These are phyloP conservation scores for Cercophora sp. DNA, from an alignment of 495 filamentous ascomycete species.

Conservation along the genomic window DNA sequence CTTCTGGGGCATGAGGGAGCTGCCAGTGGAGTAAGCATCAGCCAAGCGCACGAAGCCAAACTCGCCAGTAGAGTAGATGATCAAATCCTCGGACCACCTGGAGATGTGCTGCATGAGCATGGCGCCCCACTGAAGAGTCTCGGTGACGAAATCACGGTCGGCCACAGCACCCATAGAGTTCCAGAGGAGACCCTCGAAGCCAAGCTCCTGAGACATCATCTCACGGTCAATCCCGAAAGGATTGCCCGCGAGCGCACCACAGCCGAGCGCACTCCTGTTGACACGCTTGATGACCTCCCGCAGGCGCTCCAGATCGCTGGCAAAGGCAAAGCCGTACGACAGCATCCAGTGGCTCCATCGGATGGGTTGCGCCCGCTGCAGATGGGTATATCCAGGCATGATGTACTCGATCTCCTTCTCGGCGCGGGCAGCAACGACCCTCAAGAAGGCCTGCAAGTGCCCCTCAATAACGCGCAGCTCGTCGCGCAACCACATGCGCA, in stretches of 20 bases:
- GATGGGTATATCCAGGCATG: slow-evolving; percentile 80
- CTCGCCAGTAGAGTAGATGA: slow-evolving; percentile 79
- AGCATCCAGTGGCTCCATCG: slow-evolving; percentile 87
- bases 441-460: slow-evolving; percentile 65
- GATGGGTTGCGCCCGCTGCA: slow-evolving; percentile 88
- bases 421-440: slow-evolving; percentile 67
- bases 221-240: slow-evolving; percentile 87
- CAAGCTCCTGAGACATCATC: slow-evolving; percentile 81
- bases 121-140: slow-evolving; percentile 85
- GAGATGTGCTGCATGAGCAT: slow-evolving; percentile 84
- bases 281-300: slow-evolving; percentile 70
- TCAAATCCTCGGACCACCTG: slow-evolving; percentile 84
- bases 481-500: slow-evolving; percentile 86
- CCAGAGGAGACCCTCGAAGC: slow-evolving; percentile 75
- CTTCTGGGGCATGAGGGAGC: slow-evolving; percentile 89
- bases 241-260: slow-evolving; percentile 88
- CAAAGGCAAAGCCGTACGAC: slow-evolving; percentile 72
- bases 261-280: slow-evolving; percentile 76
- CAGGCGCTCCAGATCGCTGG: slow-evolving; percentile 73
- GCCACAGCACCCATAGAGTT: slow-evolving; percentile 82
- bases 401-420: slow-evolving; percentile 63
- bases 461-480: slow-evolving; percentile 69
- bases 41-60: slow-evolving; percentile 80
- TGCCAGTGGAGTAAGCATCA: slow-evolving; percentile 82
- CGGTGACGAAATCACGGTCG: slow-evolving; percentile 86